These are phyloP conservation scores for Lasiodiplodia citricola DNA, from an alignment of 2,329 filamentous ascomycete genomes.

Conservation along the genomic window DNA sequence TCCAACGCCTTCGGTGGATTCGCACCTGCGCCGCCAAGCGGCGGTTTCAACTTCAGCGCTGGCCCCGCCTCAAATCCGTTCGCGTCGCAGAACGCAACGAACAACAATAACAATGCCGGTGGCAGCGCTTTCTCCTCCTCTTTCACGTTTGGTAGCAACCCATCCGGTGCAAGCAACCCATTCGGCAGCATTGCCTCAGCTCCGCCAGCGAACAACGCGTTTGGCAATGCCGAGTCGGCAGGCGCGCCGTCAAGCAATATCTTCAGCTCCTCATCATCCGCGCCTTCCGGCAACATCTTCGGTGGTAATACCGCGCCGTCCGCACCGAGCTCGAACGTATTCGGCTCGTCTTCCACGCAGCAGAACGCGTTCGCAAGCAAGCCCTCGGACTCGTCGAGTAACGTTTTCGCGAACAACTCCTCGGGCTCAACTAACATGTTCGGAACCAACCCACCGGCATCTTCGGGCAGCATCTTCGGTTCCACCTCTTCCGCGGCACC, in stretches of 20 bases:
- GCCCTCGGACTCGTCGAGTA: background rate
- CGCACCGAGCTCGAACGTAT: background rate
- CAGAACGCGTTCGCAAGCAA: conserved; percentile 2
- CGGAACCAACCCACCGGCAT: conserved; percentile 1
- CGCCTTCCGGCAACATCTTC: conserved; percentile 5
- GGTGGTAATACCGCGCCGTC: background rate
- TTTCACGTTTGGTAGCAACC: conserved; percentile 31
- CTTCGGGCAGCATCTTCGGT: conserved; percentile 10
- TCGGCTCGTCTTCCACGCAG: conserved; percentile 2
- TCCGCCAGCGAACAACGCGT: background rate
- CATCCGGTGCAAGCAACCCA: background rate
- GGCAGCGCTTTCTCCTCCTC: conserved; percentile 31
- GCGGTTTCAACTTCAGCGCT: conserved; percentile 37
- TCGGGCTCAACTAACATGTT: conserved; percentile 1
- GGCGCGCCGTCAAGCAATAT: background rate
- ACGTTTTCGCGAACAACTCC: background rate
- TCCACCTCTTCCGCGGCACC: conserved; percentile 8
- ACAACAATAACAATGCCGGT: conserved; percentile 28
- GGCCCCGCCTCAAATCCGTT: conserved; percentile 3
- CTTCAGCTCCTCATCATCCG: conserved; percentile 2
- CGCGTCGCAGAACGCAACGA: conserved; percentile 37
- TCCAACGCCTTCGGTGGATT: conserved; percentile 1
- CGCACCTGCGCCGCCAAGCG: conserved; percentile 12
- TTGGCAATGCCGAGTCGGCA: background rate
- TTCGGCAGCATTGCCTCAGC: background rate